Conservation (phyloP, 2,329 filamentous ascomycete genomes). For the Aspergillus sp. region DNA sequence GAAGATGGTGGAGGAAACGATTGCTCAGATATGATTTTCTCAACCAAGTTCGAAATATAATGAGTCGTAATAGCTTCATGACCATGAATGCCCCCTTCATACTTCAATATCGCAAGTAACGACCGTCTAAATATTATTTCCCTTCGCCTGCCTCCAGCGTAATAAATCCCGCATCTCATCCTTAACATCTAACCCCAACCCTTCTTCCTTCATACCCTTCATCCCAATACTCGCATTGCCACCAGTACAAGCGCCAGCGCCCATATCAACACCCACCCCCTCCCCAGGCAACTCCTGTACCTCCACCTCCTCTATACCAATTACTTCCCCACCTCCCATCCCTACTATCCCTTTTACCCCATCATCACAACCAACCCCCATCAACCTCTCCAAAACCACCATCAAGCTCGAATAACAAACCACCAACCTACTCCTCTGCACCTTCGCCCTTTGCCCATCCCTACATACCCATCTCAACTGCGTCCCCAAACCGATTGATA, state of each 20-base stretch:
- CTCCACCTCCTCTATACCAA: not conserved
- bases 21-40: conserved; percentile 4
- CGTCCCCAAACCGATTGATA: conserved; percentile 10
- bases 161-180: not conserved
- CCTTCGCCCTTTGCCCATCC: conserved; percentile 18
- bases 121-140: not conserved
- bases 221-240: not conserved
- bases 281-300: not conserved
- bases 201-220: not conserved
- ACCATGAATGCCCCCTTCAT: not conserved
- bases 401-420: conserved; percentile 23
- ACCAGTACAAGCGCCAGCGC: too few species aligned
- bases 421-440: conserved; percentile 20
- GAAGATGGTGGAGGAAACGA: conserved; percentile 19
- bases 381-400: conserved; percentile 22
- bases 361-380: not conserved
- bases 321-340: not conserved
- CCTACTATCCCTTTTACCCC: not conserved
- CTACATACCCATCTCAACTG: conserved; percentile 25
- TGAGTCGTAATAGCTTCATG: not conserved
- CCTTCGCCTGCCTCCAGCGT: not conserved
- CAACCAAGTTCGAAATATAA: not conserved
- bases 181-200: not conserved
- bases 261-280: too few species aligned
- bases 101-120: too few species aligned